These are phyloP conservation scores for Paraleonurus japonicus DNA, from an alignment of 257 asterid species.

Conservation along the genomic window DNA sequence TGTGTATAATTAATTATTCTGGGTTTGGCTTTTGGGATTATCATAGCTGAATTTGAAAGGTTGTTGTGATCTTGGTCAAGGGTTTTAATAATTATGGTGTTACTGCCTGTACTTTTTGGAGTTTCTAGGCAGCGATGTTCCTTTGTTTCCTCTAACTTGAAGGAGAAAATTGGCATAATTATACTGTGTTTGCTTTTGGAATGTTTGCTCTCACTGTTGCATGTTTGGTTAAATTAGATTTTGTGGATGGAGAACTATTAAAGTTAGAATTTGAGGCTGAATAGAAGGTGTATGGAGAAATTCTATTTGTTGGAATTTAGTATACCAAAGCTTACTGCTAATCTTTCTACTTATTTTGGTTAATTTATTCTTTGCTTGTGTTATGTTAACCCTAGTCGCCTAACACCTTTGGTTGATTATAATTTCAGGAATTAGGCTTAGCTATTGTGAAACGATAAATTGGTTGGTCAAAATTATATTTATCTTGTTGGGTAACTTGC, in stretches of 20 bases:
- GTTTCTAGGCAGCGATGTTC: not conserved
- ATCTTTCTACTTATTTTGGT: not conserved
- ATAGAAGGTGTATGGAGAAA: not conserved
- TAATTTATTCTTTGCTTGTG: conserved; percentile 5
- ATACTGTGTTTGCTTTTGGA: not conserved
- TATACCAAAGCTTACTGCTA: not conserved
- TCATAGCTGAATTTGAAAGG: conserved; percentile 20
- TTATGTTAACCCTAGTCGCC: not conserved
- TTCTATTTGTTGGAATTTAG: conserved; percentile 6
- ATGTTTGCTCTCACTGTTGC: not conserved
- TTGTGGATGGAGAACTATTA: not conserved
- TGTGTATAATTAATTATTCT: not conserved
- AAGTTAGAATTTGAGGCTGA: not conserved
- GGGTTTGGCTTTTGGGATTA: conserved; percentile 2
- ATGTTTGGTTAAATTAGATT: not conserved
- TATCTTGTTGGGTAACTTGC: conserved; percentile 21
- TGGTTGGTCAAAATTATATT: not conserved
- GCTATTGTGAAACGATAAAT: conserved; percentile 15
- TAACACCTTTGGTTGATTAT: conserved; percentile 2
- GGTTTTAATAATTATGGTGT: conserved; percentile 19
- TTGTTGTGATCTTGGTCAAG: conserved; percentile 17
- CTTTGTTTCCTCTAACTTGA: not conserved
- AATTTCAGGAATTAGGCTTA: conserved; percentile 13
- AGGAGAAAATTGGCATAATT: conserved; percentile 12
- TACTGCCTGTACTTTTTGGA: not conserved